Base-by-base conservation (phyloP, 2,329 filamentous ascomycete species). In the Aspergillus caelatus region DNA sequence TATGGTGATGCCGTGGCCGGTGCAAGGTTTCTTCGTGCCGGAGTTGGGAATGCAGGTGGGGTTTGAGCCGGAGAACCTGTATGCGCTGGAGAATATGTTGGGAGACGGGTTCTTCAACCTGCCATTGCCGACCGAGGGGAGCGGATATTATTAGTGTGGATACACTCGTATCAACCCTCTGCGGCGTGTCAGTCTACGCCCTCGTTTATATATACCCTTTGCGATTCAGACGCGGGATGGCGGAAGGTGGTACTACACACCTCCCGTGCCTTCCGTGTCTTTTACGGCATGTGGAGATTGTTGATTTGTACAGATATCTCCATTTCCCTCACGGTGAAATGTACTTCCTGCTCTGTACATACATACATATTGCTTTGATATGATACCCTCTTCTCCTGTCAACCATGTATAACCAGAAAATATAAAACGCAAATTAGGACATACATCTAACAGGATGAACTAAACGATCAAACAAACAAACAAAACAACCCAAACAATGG, bases 31-130 rank as follows among this genome's bases (percentile, higher is more conserved):
- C 21, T 66, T 76, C 56, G 58, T 68, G 0, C 68, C 72, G 0
- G 74, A 74, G 10, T 43, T 77, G 10, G 72, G 68, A 0, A 65
- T 73, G 54, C 71, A 72, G 45, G 67, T 72, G 2, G 65, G 65
- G 1, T 71, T 74, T 36, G 70, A 73, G 36, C 65, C 75, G 14
- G 71, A 75, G 55, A 70, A 72, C 55, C 58, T 78, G 41, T 71
- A 73, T 45, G 69, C 69, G 4, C 56, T 79, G 62, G 75, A 71
- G 3, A 72, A 63, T 56, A 73, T 78, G 67, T 59, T 78, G 41
- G 75, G 73, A 1, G 76, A 77, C 26, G 74, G 73, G 14, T 59
- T 78, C 30, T 73, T 78, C 48, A 69, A 69, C 48, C 39, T 70
- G n/a, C 66, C 70, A 0, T 68, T 74, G 32, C 69, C 72, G 30